A percentile compares a stretch with the other conserved stretches of the same genome.
These are phyloP conservation scores for Dictyostelium firmibasis DNA, from an alignment of 78 protist genomes.

Conservation along the genomic window DNA sequence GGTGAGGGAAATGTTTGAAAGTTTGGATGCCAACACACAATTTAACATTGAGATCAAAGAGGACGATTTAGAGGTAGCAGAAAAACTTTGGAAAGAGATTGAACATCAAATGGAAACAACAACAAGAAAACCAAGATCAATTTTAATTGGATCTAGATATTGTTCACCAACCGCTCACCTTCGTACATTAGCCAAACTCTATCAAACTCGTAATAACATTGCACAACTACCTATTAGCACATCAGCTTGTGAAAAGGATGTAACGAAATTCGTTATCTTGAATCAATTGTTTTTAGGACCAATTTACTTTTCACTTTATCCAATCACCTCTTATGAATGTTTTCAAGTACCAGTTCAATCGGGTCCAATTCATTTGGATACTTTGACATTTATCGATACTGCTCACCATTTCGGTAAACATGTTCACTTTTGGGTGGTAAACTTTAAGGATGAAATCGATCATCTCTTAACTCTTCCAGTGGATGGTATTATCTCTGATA, in stretches of 20 bases:
- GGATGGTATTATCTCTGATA: conserved; percentile 48
- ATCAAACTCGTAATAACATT: neutral
- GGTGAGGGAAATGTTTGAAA: neutral
- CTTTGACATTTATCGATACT: neutral
- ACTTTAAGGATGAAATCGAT: neutral
- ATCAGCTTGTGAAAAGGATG: conserved; percentile 59
- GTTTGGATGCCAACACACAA: neutral
- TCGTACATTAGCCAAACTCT: neutral
- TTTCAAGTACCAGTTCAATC: conserved; percentile 27
- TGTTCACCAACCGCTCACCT: conserved; percentile 25
- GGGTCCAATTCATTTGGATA: conserved; percentile 47
- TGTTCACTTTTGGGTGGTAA: conserved; percentile 60
- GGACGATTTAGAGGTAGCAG: neutral
- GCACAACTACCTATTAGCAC: conserved; percentile 13
- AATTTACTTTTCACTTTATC: neutral
- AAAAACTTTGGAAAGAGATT: conserved; percentile 31
- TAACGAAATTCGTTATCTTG: neutral
- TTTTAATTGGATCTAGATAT: conserved; percentile 25
- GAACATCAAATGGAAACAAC: neutral
- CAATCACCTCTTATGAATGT: neutral
- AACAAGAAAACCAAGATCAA: conserved; percentile 2
- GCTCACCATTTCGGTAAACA: conserved; percentile 40
- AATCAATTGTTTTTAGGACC: conserved; percentile 10
- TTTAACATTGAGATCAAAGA: conserved; percentile 63
- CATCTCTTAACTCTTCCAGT: neutral